phyloP scores from a whole-genome alignment of 495 filamentous ascomycete genomes.

The Halenospora varia region DNA sequence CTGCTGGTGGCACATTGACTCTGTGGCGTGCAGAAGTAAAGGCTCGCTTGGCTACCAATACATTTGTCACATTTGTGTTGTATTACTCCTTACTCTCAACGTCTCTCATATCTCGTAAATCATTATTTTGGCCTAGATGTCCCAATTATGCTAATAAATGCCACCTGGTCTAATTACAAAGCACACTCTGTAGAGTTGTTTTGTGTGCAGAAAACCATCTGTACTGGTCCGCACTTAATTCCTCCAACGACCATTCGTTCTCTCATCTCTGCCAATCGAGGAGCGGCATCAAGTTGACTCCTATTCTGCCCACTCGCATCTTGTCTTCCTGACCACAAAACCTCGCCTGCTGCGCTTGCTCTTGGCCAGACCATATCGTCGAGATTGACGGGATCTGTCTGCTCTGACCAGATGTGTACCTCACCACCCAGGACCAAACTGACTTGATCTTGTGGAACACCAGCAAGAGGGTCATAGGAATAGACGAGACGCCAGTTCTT shows the following conservation, averaged over 20 bases:
- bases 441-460: conserved; percentile 49
- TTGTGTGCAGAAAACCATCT: conserved; percentile 52
- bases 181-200: conserved; percentile 34
- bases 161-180: neutral
- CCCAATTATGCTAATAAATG: neutral
- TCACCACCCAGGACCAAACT: conserved; percentile 74
- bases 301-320: conserved; percentile 59
- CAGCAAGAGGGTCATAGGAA: conserved; percentile 64
- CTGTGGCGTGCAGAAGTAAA: no score
- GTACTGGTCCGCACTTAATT: conserved; percentile 52
- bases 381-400: conserved; percentile 64
- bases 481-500: conserved; percentile 80
- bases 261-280: conserved; percentile 63
- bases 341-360: conserved; percentile 64
- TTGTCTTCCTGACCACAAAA: conserved; percentile 67
- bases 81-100: no score
- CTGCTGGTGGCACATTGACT: no score
- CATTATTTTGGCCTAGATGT: no score
- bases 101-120: no score
- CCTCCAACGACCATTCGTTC: conserved; percentile 67
- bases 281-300: conserved; percentile 59
- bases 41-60: no score
- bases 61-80: no score
- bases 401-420: conserved; percentile 73
- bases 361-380: conserved; percentile 77